Evolutionary conservation across 768 basidiomycete genomes (phyloP), one percentile per base, ranked within the genome.

Genomic region (Pilatotrama ljubarskyi): DNA sequence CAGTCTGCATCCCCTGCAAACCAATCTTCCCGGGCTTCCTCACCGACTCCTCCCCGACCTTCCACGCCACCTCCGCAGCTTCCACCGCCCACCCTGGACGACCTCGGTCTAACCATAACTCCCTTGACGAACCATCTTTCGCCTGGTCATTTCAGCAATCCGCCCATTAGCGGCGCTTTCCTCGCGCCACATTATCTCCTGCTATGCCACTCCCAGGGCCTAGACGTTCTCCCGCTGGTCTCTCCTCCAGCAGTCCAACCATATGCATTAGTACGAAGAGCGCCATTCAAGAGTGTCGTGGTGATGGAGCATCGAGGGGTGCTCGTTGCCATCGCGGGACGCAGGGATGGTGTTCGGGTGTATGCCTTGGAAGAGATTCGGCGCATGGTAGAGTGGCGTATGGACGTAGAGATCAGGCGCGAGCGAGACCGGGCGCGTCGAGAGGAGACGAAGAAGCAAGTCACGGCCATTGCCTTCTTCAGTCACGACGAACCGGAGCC

Each of bases 291-390:
- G 69, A 85, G 82, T 56, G 87, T 94, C n/a, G 89, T 94, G 0
- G 88, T 94, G 14, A 94, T 94, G 92, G 92, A 94, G 66, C 90
- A 93, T 68, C 87, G 92, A 29, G 92, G 91, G 7, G 91, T 94
- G 0, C 76, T 94, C n/a, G 92, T 94, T 9, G 91, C 92, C 13
- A 92, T 94, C 62, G 93, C 93, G 15, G 92, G 92, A 9, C 78
- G 92, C 62, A 77, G 92, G 65, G 91, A 93, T 63, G 91, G 92
- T 3, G 91, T 94, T 43, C 82, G 92, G 36, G 92, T 94, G 17
- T 94, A 94, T 71, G 92, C 92, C 17, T 77, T 94, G 15, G 91
- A 93, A 59, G 92, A 94, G 67, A 83, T 94, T 13, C 90, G 86
- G 72, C 90, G 87, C 69, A 88, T 87, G 2, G 86, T 94, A 6